Conservation (phyloP, 495 filamentous ascomycete genomes). For the Beverwykella pulmonaria region DNA sequence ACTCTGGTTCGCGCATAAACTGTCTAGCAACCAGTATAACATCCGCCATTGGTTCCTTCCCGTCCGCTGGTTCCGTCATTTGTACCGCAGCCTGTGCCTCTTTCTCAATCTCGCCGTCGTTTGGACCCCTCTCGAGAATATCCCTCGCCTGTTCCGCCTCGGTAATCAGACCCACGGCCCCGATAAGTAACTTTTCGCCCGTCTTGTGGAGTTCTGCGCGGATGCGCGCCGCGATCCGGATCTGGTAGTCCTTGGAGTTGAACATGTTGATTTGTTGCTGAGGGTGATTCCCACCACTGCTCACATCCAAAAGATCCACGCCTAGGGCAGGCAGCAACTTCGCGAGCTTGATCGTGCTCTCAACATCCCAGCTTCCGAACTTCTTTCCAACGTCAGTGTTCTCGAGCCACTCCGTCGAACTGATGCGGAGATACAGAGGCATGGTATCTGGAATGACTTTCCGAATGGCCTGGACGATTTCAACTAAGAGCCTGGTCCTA, state of each 20-base stretch:
- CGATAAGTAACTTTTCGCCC: constrained; percentile 54
- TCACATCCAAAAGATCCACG: constrained; percentile 68
- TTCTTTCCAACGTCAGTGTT: constrained; percentile 47
- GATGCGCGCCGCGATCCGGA: constrained; percentile 54
- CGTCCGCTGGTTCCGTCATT: constrained; percentile 22
- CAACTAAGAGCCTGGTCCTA: constrained; percentile 45
- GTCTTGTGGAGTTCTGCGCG: constrained; percentile 61
- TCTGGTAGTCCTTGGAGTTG: constrained; percentile 64
- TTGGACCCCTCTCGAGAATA: constrained; percentile 21
- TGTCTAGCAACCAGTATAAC: constrained; percentile 33
- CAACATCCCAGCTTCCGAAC: constrained; percentile 58
- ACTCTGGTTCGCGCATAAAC: constrained; percentile 36
- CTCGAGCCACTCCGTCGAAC: constrained; percentile 51
- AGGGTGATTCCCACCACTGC: constrained; percentile 61
- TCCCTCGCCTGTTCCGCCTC: constrained; percentile 58
- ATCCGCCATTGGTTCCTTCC: constrained; percentile 29
- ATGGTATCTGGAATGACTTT: constrained; percentile 34
- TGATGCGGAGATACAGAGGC: constrained; percentile 48
- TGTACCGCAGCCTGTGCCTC: constrained; percentile 28
- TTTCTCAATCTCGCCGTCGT: constrained; percentile 1
- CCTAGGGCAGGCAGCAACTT: constrained; percentile 55
- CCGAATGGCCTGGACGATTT: constrained; percentile 41
- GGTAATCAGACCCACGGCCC: constrained; percentile 64
- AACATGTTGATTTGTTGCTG: constrained; percentile 58
- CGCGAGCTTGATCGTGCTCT: constrained; percentile 60